phyloP scores from a whole-genome alignment of 1,284 basidiomycete species.

The Thecaphora frezii region DNA sequence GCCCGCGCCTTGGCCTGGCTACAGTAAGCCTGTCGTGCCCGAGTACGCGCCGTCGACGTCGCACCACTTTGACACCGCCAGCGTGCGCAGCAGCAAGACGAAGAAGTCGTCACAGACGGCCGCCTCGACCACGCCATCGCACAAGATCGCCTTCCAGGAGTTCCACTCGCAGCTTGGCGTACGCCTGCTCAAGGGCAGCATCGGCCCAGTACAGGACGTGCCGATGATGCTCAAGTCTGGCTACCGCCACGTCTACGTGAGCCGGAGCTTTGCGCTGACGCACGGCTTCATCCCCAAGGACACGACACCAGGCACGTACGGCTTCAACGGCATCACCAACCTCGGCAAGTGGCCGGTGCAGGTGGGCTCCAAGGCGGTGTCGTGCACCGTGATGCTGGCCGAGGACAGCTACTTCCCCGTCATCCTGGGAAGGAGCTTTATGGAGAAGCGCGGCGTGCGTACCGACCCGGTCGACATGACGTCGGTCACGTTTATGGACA shows the following conservation, averaged over 20 bases:
- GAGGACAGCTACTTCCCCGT: slow-evolving; percentile 97
- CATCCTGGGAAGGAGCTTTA: slow-evolving; percentile 88
- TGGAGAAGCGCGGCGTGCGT: slow-evolving; percentile 82
- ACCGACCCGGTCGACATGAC: slow-evolving; percentile 71
- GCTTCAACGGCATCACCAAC: slow-evolving; percentile 73
- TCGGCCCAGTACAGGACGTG: slow-evolving; percentile 79
- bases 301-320: slow-evolving; percentile 69
- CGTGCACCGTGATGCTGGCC: slow-evolving; percentile 68
- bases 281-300: slow-evolving; percentile 87
- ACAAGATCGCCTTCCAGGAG: slow-evolving; percentile 59
- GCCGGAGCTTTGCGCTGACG: slow-evolving; percentile 83
- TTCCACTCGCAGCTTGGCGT: slow-evolving; percentile 68
- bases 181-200: slow-evolving; percentile 83
- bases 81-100: slow-evolving; percentile 41
- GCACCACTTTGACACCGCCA: slow-evolving; percentile 31
- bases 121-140: slow-evolving; percentile 30
- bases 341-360: slow-evolving; percentile 61
- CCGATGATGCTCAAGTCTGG: slow-evolving; percentile 86
- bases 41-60: slow-evolving; percentile 22
- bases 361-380: slow-evolving; percentile 63
- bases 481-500: slow-evolving; percentile 83
- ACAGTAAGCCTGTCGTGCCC: slow-evolving; percentile 42
- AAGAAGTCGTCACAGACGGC: slow-evolving; percentile 43
- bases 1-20: slow-evolving; percentile 40
- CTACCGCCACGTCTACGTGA: slow-evolving; percentile 91